Conservation (phyloP, 495 filamentous ascomycete genomes). For the Xylaria flabelliformis region DNA sequence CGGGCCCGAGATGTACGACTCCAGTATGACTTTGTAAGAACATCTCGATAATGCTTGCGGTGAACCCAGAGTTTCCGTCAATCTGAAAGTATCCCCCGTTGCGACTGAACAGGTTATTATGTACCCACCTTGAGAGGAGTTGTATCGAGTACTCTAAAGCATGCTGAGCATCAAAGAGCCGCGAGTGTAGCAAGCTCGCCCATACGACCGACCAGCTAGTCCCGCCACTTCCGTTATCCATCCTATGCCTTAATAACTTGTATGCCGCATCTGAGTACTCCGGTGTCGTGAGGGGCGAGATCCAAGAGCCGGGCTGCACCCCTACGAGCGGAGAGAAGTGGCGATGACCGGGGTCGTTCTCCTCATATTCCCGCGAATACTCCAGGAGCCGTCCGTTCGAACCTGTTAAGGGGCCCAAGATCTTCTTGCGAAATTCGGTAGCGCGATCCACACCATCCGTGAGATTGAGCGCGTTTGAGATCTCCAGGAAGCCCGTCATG, state of each 20-base stretch:
- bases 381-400: conserved; percentile 48
- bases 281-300: conserved; percentile 30
- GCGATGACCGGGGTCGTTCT: conserved; percentile 52
- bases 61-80: conserved; percentile 48
- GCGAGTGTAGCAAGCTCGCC: conserved; percentile 45
- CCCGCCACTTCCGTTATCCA: conserved; percentile 40
- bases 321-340: conserved; percentile 52
- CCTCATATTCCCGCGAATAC: conserved; percentile 49
- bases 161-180: conserved; percentile 49
- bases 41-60: conserved; percentile 57
- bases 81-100: conserved; percentile 26
- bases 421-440: not conserved
- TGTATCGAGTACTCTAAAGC: conserved; percentile 46
- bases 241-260: conserved; percentile 2
- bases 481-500: not conserved
- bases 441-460: not conserved
- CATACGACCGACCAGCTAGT: conserved; percentile 40
- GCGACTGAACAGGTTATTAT: conserved; percentile 16
- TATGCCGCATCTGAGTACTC: conserved; percentile 17
- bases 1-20: conserved; percentile 52
- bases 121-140: conserved; percentile 33
- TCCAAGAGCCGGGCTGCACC: conserved; percentile 40
- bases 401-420: not conserved
- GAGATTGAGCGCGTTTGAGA: not conserved
- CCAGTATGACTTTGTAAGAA: conserved; percentile 55